Evolutionary conservation across 2,329 filamentous ascomycete species (phyloP), one percentile per base, ranked within the genome.

Genomic region (Akanthomyces muscarius): DNA sequence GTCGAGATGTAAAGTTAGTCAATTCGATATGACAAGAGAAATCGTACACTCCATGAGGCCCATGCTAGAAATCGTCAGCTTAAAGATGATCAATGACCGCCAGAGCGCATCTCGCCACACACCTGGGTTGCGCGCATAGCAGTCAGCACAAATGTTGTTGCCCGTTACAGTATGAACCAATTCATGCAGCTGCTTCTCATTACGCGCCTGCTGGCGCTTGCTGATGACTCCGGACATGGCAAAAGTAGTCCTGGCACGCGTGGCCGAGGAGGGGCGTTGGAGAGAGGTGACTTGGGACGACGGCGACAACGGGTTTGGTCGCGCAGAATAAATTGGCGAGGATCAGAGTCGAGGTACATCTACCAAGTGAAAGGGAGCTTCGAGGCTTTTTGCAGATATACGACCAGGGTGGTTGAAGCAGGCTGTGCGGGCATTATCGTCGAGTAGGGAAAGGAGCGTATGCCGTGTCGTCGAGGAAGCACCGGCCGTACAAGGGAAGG

Each of bases 191-290:
- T 86, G 82, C 74, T 91, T 91, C 81, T 99, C 95, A 77, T 99
- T 97, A 78, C 95, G 93, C 82, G 90, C 92, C 83, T 97, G 94
- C 80, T 97, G 92, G 78, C 95, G 92, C 84, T 98, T 99, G 82
- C 89, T 97, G 75, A 96, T 82, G 51, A 86, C 82, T 62, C 85
- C 83, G 63, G 90, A 84, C 90, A 93, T 95, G 68, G 54, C 65
- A 16, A 38, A 41, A 52, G 33, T 8, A 53, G 38, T 18, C 36
- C 25, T 2, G 21, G 61, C 47, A 52, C 38, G 41, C 14, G 51
- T 51, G 41, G 50, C 50, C 23, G 13, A 55, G 10, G 33, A 50
- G 52, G 30, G 52, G 48, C 44, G 50, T 61, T 47, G 28, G 23
- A 33, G 41, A 21, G 16, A 11, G 21, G 50, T 21, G 28, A 52